phyloP scores from a whole-genome alignment of 345 rosid genomes.

The Bruguiera gymnorhiza region DNA sequence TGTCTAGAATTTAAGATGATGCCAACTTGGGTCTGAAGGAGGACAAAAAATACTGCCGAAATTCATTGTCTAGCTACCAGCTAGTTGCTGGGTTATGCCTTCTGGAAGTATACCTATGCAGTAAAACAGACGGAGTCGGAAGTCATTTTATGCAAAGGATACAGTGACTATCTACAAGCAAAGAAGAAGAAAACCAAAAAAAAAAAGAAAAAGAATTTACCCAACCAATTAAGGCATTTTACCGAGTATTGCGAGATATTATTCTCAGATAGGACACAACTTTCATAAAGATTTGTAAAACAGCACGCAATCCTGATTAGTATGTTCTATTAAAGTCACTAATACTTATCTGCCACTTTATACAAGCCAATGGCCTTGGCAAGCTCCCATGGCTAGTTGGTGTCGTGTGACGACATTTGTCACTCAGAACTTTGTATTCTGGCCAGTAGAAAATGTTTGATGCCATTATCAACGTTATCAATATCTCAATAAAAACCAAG shows the following conservation, averaged over 20 bases:
- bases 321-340: neutral
- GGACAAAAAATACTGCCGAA: constrained; percentile 4
- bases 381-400: neutral
- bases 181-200: no score
- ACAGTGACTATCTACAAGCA: no score
- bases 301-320: neutral
- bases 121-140: neutral
- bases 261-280: neutral
- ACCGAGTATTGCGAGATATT: neutral
- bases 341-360: constrained; percentile 23
- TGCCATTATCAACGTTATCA: neutral
- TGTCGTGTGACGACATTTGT: constrained; percentile 27
- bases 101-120: constrained; percentile 4
- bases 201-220: neutral
- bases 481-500: constrained; percentile 8
- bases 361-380: constrained; percentile 28
- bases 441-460: constrained; percentile 3
- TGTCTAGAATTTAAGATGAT: constrained; percentile 1
- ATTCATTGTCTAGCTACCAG: constrained; percentile 8
- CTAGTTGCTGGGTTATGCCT: constrained; percentile 4
- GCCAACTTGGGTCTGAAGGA: constrained; percentile 14
- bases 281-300: neutral
- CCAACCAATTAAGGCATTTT: neutral
- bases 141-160: no score
- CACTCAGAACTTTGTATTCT: constrained; percentile 23